A percentile compares a stretch with the other conserved stretches of the same genome.
phyloP scores from a whole-genome alignment of 176 grass and related monocot species.

The Melocanna baccifera region DNA sequence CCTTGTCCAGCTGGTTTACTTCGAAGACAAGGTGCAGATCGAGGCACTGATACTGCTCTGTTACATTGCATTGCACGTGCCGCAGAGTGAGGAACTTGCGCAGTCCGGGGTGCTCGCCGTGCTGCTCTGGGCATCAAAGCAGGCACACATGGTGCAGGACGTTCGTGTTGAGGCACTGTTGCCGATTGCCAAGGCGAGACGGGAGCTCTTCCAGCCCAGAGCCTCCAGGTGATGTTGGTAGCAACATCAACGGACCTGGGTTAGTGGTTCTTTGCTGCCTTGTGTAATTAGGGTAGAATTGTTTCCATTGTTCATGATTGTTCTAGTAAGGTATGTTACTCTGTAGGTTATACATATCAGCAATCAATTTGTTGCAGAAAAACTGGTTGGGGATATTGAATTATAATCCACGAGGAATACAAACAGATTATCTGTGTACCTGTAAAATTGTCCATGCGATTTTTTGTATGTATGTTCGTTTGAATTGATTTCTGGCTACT shows the following conservation, averaged over 20 bases:
- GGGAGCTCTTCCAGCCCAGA: conserved; percentile 78
- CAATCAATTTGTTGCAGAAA: conserved; percentile 26
- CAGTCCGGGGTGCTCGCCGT: conserved; percentile 64
- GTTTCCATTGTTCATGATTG: conserved; percentile 29
- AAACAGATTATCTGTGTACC: conserved; percentile 17
- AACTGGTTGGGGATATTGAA: conserved; percentile 30
- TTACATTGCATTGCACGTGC: conserved; percentile 71
- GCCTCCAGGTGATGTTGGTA: conserved; percentile 41
- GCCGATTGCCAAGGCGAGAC: conserved; percentile 52
- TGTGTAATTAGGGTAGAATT: conserved; percentile 33
- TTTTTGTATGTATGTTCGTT: background rate
- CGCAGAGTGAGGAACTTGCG: conserved; percentile 76
- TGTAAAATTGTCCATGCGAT: background rate
- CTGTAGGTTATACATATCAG: conserved; percentile 32
- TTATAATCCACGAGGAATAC: conserved; percentile 11
- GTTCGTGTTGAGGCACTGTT: conserved; percentile 49
- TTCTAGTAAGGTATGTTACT: conserved; percentile 29
- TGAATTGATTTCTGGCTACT: background rate
- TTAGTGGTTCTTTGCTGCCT: conserved; percentile 28
- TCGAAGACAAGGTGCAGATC: conserved; percentile 67
- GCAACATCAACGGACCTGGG: background rate
- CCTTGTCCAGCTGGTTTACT: conserved; percentile 85
- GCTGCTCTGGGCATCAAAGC: conserved; percentile 87
- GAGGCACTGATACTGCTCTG: conserved; percentile 77
- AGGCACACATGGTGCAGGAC: conserved; percentile 73